Base-by-base conservation (phyloP, 2,329 filamentous ascomycete genomes). In the Beauveria varroae region DNA sequence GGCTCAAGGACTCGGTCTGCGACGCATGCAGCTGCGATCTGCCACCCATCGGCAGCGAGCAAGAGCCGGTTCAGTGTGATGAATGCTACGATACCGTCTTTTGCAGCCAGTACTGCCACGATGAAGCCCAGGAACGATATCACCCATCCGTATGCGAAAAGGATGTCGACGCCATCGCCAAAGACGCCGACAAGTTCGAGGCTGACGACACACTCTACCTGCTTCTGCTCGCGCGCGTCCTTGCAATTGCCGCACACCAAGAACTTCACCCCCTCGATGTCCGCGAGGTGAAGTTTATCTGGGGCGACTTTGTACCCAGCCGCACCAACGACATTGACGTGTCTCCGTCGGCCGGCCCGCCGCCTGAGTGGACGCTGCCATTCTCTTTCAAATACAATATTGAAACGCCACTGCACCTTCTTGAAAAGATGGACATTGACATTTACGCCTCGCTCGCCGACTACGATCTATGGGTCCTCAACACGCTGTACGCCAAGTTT, bases 401-500 rank as follows among this genome's bases (percentile, higher is more conserved):
- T 63, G 82, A 89, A 61, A 83, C 83, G 3, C 90, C 90, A 0
- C 80, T 93, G 6, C 88, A 93, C 69, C 80, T 93, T 37, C 81
- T 95, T 18, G 89, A 93, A 72, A 91, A 91, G 74, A 91, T 95
- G 87, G 89, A 92, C 66, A 79, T 93, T 61, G 87, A 93, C 70
- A 86, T 92, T 57, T 93, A 88, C 71, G 79, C 77, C 16, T 75
- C 75, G 0, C 72, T 86, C 4, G 74, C 75, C 9, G 74, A 78
- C 26, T 87, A 89, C 71, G 89, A 93, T 67, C 75, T 89, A 7
- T 95, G 90, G 90, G 82, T 97, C 18, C 83, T 96, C 69, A 96
- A 98, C 74, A 96, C 92, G 0, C 81, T 97, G 5, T 96, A 93
- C 72, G 86, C 90, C 65, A 98, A 98, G 72, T 96, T 97, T 73